Evolutionary conservation across 768 basidiomycete species (phyloP).

Genomic region (Naganishia onofrii): DNA sequence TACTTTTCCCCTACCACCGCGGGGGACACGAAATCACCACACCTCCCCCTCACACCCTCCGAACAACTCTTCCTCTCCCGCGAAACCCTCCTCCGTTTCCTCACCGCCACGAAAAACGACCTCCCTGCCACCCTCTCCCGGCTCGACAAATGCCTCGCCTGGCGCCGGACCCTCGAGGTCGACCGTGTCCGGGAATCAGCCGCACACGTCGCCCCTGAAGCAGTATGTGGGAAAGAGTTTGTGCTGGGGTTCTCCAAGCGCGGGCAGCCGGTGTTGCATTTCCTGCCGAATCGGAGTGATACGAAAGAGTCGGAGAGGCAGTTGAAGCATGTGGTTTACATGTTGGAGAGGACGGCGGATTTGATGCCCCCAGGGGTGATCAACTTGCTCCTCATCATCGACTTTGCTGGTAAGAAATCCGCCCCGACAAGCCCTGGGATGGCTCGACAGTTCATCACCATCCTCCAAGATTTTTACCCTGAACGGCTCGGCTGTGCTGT

Average conservation of each 20-base stretch:
- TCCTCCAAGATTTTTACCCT: constrained; percentile 30
- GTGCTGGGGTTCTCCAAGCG: constrained; percentile 13
- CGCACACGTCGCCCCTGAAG: constrained; percentile 15
- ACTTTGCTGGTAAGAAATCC: constrained; percentile 30
- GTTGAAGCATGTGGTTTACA: constrained; percentile 32
- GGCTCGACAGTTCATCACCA: constrained; percentile 26
- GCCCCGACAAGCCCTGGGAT: constrained; percentile 26
- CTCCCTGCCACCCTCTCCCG: constrained; percentile 8
- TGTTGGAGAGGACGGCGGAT: constrained; percentile 33
- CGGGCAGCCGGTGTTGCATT: constrained; percentile 27
- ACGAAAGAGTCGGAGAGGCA: constrained; percentile 25
- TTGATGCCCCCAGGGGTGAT: constrained; percentile 29
- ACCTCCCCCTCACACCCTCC: constrained; percentile 6
- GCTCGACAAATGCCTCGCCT: constrained; percentile 27
- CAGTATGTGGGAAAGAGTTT: constrained; percentile 28
- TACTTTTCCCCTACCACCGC: constrained; percentile 14
- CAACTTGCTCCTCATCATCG: constrained; percentile 33
- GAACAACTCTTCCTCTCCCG: constrained; percentile 16
- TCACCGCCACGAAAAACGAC: constrained; percentile 30
- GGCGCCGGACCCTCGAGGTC: constrained; percentile 3
- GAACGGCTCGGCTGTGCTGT: constrained; percentile 32
- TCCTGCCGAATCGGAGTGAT: constrained; percentile 31
- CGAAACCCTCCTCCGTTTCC: constrained; percentile 28
- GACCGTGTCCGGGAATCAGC: neutral
- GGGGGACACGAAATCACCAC: neutral